Percentiles rank a stretch among this genome's conserved stretches.
Evolutionary conservation across 2,329 filamentous ascomycete species (phyloP).

Genomic region (Arthrobotrys sphaeroides): DNA sequence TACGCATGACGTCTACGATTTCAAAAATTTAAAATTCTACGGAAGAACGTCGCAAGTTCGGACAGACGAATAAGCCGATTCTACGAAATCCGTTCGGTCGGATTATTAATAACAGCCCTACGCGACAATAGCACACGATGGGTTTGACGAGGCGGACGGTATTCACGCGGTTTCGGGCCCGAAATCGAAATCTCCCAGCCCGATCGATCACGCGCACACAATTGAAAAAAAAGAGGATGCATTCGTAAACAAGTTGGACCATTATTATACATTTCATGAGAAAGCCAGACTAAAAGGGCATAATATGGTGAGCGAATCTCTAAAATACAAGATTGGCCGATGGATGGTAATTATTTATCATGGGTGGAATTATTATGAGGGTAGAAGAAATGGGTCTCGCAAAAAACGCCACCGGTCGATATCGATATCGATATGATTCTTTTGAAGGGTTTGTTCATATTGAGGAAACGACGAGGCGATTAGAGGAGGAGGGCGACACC

Average conservation of each 20-base stretch:
- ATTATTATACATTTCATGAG: slow-evolving; percentile 17
- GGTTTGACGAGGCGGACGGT: too few relatives aligned
- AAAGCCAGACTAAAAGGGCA: slow-evolving; percentile 1
- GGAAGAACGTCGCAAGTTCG: too few relatives aligned
- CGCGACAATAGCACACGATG: too few relatives aligned
- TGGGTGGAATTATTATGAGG: not conserved
- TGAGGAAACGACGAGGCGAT: not conserved
- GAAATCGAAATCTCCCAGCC: not conserved
- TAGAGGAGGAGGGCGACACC: slow-evolving; percentile 32
- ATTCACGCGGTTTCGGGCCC: too few relatives aligned
- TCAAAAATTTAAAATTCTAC: too few relatives aligned
- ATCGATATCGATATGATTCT: too few relatives aligned
- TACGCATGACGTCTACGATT: not conserved
- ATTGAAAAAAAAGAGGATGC: not conserved
- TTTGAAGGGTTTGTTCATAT: not conserved
- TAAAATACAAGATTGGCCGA: slow-evolving; percentile 24
- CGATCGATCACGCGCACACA: not conserved
- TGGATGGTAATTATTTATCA: slow-evolving; percentile 10
- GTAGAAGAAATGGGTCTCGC: not conserved
- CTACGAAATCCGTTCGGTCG: too few relatives aligned
- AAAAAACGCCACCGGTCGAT: not conserved
- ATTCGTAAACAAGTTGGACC: not conserved
- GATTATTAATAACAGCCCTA: too few relatives aligned
- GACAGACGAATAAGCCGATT: too few relatives aligned
- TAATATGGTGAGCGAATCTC: slow-evolving; percentile 18